Base-by-base conservation (phyloP, 2,329 filamentous ascomycete genomes). In the Penicillium hesseltinei region DNA sequence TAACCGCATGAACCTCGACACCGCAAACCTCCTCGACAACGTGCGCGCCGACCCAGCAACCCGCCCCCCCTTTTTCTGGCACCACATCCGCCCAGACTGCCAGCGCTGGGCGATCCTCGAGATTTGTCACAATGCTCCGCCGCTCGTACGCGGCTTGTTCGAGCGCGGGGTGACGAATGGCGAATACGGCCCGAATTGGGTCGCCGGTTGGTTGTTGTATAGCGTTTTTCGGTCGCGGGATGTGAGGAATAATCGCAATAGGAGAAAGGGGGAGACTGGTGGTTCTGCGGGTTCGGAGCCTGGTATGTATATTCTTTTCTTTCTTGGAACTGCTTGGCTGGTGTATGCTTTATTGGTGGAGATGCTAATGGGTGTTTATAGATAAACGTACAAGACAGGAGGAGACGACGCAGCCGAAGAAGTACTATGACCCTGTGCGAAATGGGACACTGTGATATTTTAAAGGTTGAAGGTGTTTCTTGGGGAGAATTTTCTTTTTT, bases 171-270 rank as follows among this genome's bases (percentile, higher is more conserved):
- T 64, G 21, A 78, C 75, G 1, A 71, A 68, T 29, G 75, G 76
- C 57, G 77, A 79, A 63, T 75, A 78, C 57, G 75, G 73, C 8
- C 77, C 77, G 6, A 79, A 79, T 56, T 79, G 77, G 77, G 77
- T 79, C 15, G 74, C 76, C 0, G 72, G 75, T 17, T 79, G 77
- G 77, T 68, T 79, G 67, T 65, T 79, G 62, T 79, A 79, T 64
- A 78, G 76, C 58, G 77, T 79, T 29, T 79, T 79, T 65, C 74
- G 77, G n/a, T 78, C 76, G 21, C 66, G 77, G 51, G 77, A 79
- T 68, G 73, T 77, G 54, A 70, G 77, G 49, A 79, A 79, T 65
- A 78, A 78, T 67, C 74, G 77, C 25, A 78, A 77, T 65, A 71
- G 76, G 58, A 67, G 75, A 48, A 72, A 71, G 63, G 72, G 70